phyloP scores from a whole-genome alignment of 139 green algal species.

The Ulvella scutata region DNA sequence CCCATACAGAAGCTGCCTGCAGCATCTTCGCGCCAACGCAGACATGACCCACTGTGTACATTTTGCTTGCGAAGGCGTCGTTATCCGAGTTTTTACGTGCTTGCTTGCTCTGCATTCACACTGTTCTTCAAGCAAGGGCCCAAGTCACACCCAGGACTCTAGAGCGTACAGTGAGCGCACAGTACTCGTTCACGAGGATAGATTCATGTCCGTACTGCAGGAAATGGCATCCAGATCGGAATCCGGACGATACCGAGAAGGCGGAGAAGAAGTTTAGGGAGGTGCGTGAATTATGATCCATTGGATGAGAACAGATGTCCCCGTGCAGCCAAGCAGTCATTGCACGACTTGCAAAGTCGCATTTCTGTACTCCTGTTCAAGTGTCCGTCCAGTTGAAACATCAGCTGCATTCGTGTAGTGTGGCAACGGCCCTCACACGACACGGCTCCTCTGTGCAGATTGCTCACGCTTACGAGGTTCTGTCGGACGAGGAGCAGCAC shows the following conservation, averaged over 20 bases:
- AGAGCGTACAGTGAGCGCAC: no score
- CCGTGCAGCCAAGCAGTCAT: no score
- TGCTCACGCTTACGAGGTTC: constrained; percentile 59
- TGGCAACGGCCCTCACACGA: no score
- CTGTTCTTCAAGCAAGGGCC: no score
- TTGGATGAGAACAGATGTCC: no score
- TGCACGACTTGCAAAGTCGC: no score
- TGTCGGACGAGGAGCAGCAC: constrained; percentile 63
- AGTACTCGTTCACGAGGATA: background rate
- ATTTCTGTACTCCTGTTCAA: no score
- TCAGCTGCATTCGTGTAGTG: no score
- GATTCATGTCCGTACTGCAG: constrained; percentile 7
- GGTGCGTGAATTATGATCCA: background rate
- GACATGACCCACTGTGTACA: background rate
- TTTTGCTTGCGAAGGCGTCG: background rate
- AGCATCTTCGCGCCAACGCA: background rate
- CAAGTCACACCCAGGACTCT: no score
- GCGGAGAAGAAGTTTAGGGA: constrained; percentile 62
- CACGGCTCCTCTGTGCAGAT: constrained; percentile 16
- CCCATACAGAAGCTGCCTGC: background rate
- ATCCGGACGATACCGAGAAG: constrained; percentile 57
- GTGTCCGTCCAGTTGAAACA: no score
- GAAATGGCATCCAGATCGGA: constrained; percentile 71
- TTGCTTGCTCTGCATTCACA: background rate
- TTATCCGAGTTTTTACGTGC: background rate